These are phyloP conservation scores for Backusella luteola DNA, from an alignment of 192 early-diverging fungal genomes.

Conservation along the genomic window DNA sequence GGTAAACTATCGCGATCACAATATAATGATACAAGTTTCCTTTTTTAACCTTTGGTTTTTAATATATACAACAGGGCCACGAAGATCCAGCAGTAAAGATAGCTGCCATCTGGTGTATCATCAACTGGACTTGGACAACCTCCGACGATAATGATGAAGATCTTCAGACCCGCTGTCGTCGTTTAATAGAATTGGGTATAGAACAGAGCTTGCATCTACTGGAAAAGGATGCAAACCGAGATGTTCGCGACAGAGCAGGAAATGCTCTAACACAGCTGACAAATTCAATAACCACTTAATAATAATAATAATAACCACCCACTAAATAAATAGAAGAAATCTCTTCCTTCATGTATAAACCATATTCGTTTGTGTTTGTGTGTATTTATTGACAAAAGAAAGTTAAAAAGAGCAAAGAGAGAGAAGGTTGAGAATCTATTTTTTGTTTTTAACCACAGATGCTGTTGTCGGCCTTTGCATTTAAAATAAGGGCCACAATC, in stretches of 20 bases:
- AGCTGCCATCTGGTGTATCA: slow-evolving; percentile 68
- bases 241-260: slow-evolving; percentile 73
- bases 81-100: slow-evolving; percentile 56
- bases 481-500: slow-evolving; percentile 84
- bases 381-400: not conserved
- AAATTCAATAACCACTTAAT: not conserved
- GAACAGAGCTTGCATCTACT: slow-evolving; percentile 55
- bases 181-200: slow-evolving; percentile 55
- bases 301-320: not conserved
- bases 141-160: slow-evolving; percentile 38
- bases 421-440: not conserved
- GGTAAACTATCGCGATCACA: slow-evolving; percentile 18
- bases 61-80: slow-evolving; percentile 42
- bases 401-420: not conserved
- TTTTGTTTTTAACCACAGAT: not conserved
- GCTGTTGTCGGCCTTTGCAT: slow-evolving; percentile 63
- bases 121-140: slow-evolving; percentile 73
- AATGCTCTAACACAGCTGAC: slow-evolving; percentile 61
- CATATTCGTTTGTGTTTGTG: not conserved
- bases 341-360: not conserved
- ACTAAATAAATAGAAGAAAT: not conserved
- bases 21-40: not conserved
- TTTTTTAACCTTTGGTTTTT: not conserved
- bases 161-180: slow-evolving; percentile 43
- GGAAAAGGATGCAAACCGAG: slow-evolving; percentile 56